Evolutionary conservation across 2,329 filamentous ascomycete species (phyloP).

Genomic region (Cordyceps fumosorosea): DNA sequence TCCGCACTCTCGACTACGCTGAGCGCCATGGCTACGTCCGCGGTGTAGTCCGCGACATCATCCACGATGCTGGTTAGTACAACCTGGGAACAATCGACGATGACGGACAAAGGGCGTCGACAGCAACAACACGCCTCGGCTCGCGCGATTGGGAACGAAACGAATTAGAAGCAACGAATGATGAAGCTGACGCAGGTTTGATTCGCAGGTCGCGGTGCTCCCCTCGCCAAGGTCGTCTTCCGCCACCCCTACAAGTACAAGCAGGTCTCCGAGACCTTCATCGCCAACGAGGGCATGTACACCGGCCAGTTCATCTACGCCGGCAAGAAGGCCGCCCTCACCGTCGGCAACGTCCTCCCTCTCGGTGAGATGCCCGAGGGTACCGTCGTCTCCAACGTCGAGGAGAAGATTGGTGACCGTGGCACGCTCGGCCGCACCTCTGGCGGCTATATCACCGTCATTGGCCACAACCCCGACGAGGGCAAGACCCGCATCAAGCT

Average conservation of each 20-base stretch:
- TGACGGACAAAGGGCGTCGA: conserved; percentile 4
- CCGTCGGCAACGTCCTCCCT: conserved; percentile 95
- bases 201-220: conserved; percentile 69
- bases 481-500: conserved; percentile 99
- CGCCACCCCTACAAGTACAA: conserved; percentile 98
- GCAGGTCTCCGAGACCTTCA: conserved; percentile 97
- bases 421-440: conserved; percentile 94
- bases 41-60: conserved; percentile 96
- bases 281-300: conserved; percentile 99
- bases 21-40: conserved; percentile 97
- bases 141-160: conserved; percentile 11
- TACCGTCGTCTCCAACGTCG: conserved; percentile 98
- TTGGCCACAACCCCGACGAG: conserved; percentile 97
- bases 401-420: conserved; percentile 98
- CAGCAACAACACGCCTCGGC: conserved; percentile 16
- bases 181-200: conserved; percentile 22
- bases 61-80: conserved; percentile 81
- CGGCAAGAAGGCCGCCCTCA: conserved; percentile 96
- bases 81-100: not conserved
- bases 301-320: conserved; percentile 99
- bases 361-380: conserved; percentile 93
- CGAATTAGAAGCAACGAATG: conserved; percentile 14
- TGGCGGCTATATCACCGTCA: conserved; percentile 98
- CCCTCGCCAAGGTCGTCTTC: conserved; percentile 94
- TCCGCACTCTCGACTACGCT: conserved; percentile 93